These are phyloP conservation scores for Fistulifera pelliculosa DNA, from an alignment of 108 stramenopile genomes.

Conservation along the genomic window DNA sequence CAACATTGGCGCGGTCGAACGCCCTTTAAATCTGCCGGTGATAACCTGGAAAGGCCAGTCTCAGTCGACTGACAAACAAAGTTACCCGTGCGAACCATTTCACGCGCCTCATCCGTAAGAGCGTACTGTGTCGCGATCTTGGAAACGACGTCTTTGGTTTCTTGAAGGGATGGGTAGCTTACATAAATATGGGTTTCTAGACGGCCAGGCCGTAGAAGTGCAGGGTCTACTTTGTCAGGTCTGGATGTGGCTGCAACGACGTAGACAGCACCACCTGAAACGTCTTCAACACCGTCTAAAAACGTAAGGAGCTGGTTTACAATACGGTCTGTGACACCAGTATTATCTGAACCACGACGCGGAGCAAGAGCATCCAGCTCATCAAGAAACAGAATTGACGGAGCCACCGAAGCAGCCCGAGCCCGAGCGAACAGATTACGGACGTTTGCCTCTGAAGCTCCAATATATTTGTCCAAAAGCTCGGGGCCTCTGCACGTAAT, in stretches of 20 bases:
- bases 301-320: conserved; percentile 98
- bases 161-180: conserved; percentile 48
- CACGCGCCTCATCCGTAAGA: conserved; percentile 28
- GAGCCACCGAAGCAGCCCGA: conserved; percentile 82
- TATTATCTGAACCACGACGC: conserved; percentile 88
- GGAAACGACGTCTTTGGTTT: conserved; percentile 54
- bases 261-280: conserved; percentile 52
- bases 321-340: conserved; percentile 96
- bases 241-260: conserved; percentile 89
- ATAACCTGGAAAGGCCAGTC: conserved; percentile 14
- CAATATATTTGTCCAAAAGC: conserved; percentile 96
- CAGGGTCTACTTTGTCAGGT: conserved; percentile 93
- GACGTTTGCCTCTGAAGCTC: conserved; percentile 94
- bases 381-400: conserved; percentile 91
- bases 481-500: conserved; percentile 91
- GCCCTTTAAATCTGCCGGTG: conserved; percentile 80
- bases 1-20: conserved; percentile 66
- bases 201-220: conserved; percentile 88
- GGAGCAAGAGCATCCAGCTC: conserved; percentile 94
- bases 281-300: conserved; percentile 89
- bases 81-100: conserved; percentile 12
- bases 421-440: conserved; percentile 84
- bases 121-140: conserved; percentile 40
- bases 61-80: conserved; percentile 18
- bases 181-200: conserved; percentile 88